Conservation (phyloP, 2,329 filamentous ascomycete genomes). For the Botrytis elliptica region DNA sequence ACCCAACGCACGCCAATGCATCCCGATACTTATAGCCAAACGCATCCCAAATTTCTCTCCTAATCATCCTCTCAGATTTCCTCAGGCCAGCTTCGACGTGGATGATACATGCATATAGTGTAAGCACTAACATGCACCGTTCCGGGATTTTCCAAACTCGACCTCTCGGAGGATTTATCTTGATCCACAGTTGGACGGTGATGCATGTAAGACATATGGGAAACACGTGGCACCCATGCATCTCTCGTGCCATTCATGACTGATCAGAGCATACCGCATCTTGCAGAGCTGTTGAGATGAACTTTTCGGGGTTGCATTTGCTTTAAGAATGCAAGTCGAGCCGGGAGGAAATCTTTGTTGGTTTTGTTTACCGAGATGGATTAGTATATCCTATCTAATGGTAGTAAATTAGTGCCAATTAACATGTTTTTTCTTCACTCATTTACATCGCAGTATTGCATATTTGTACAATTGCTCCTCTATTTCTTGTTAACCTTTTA, state of each 20-base stretch:
- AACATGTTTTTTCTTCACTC: not conserved
- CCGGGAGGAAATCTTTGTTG: not conserved
- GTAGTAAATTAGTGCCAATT: not conserved
- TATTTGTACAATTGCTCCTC: not conserved
- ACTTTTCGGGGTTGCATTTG: not conserved
- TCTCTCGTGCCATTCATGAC: not conserved
- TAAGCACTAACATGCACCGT: conserved; percentile 10
- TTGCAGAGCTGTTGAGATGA: not conserved
- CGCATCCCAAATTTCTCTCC: not conserved
- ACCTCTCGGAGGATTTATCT: conserved; percentile 11
- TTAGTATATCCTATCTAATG: not conserved
- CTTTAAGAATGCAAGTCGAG: not conserved
- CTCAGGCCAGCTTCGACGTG: not conserved
- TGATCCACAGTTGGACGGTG: conserved; percentile 2
- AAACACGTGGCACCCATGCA: conserved; percentile 16
- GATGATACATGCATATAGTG: conserved; percentile 4
- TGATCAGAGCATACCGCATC: not conserved
- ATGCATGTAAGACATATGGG: conserved; percentile 17
- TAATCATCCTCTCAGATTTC: not conserved
- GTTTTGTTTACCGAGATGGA: not conserved
- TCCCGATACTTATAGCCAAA: not conserved
- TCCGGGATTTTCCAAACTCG: not conserved
- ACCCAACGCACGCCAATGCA: not conserved
- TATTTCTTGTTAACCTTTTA: not conserved
- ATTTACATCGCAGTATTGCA: not conserved